Conservation (phyloP, 805 yeast genomes). For the Sungouiella blattae region DNA sequence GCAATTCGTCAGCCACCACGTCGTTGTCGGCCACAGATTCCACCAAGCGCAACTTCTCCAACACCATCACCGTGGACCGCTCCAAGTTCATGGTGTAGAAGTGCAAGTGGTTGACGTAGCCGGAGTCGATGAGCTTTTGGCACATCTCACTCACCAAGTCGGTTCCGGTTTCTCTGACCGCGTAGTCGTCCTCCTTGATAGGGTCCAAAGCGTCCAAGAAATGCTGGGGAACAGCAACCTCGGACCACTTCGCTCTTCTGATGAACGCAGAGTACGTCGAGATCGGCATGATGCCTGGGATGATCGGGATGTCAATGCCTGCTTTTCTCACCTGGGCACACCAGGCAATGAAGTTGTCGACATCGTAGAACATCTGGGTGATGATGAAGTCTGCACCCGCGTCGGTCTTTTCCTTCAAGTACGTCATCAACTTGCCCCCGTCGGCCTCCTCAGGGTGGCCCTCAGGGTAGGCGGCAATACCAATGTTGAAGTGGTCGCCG, state of each 20-base stretch:
- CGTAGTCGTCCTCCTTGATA: conserved; percentile 83
- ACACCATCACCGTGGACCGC: conserved; percentile 81
- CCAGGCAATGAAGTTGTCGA: conserved; percentile 81
- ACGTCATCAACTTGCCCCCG: conserved; percentile 49
- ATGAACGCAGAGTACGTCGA: conserved; percentile 90
- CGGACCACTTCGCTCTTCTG: conserved; percentile 94
- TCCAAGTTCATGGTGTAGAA: conserved; percentile 98
- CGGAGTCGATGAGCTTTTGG: conserved; percentile 61
- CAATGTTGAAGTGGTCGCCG: conserved; percentile 89
- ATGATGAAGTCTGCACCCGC: conserved; percentile 92
- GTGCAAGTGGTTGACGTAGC: conserved; percentile 80
- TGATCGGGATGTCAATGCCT: conserved; percentile 81
- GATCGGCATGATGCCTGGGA: conserved; percentile 98
- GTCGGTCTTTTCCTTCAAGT: conserved; percentile 83
- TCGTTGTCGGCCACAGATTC: conserved; percentile 39
- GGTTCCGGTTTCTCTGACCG: conserved; percentile 83
- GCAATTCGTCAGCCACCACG: conserved; percentile 46
- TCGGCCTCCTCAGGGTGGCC: conserved; percentile 86
- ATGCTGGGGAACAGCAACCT: conserved; percentile 70
- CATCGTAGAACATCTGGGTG: conserved; percentile 97
- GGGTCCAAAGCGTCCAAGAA: conserved; percentile 72
- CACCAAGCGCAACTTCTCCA: conserved; percentile 67
- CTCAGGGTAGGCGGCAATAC: conserved; percentile 97
- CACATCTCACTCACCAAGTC: conserved; percentile 84
- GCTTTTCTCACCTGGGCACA: conserved; percentile 61